These are phyloP conservation scores for Somion occarium DNA, from an alignment of 1,284 basidiomycete genomes.

Conservation along the genomic window DNA sequence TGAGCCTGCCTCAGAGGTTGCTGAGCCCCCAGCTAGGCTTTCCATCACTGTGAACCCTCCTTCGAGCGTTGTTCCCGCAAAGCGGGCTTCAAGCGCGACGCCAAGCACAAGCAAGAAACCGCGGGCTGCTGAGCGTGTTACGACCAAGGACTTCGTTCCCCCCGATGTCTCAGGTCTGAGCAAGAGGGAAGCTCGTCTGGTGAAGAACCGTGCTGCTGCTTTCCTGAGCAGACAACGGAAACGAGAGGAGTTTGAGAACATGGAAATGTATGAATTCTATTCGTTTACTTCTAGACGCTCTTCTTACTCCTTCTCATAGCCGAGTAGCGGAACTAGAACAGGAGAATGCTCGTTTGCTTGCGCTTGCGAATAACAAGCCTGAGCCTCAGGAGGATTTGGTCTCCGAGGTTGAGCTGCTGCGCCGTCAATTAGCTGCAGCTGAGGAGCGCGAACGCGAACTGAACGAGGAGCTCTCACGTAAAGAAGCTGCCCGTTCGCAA, in stretches of 20 bases:
- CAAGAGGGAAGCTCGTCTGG: constrained; percentile 86
- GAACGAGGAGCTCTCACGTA: constrained; percentile 48
- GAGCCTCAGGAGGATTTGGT: constrained; percentile 32
- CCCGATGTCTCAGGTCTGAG: constrained; percentile 84
- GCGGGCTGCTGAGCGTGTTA: constrained; percentile 59
- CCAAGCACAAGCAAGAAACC: constrained; percentile 49
- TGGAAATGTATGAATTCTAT: constrained; percentile 66
- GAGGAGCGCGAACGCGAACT: constrained; percentile 64
- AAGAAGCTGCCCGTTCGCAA: constrained; percentile 23
- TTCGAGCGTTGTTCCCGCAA: constrained; percentile 21
- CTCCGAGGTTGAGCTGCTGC: constrained; percentile 62
- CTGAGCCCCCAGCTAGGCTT: constrained; percentile 23
- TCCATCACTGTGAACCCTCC: constrained; percentile 25
- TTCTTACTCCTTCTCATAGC: constrained; percentile 30
- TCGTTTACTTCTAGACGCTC: constrained; percentile 4
- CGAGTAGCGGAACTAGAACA: constrained; percentile 73
- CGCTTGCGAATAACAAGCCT: constrained; percentile 32
- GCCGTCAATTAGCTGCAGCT: constrained; percentile 56
- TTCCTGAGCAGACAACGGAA: constrained; percentile 88
- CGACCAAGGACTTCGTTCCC: constrained; percentile 79
- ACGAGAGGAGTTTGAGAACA: constrained; percentile 86
- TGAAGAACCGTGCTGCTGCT: constrained; percentile 89
- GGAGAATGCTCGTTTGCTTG: constrained; percentile 67
- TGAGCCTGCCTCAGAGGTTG: constrained; percentile 24
- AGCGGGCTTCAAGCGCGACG: constrained; percentile 41